Percentiles rank a stretch among this genome's conserved stretches.
Conservation (phyloP, 192 early-diverging fungal genomes). For the Coemansia sp. region DNA sequence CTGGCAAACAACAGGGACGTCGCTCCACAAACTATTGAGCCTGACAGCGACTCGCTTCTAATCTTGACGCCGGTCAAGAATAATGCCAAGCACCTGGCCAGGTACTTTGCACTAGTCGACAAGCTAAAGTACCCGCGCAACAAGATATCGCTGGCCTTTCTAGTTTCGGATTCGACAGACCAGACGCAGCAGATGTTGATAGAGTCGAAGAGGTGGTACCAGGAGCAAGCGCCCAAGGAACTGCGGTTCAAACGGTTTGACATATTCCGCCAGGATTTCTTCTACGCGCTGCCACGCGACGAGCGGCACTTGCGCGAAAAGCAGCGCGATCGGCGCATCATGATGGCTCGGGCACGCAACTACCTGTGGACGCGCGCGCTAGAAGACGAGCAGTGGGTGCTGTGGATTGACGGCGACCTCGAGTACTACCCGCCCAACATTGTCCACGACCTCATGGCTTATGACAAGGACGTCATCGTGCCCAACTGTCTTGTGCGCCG, state of each 20-base stretch:
- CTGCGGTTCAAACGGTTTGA: constrained; percentile 61
- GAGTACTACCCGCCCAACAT: constrained; percentile 65
- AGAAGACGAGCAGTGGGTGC: constrained; percentile 67
- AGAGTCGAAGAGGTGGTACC: constrained; percentile 46
- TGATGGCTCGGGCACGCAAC: constrained; percentile 68
- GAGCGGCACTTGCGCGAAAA: constrained; percentile 63
- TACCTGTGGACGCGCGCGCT: constrained; percentile 62
- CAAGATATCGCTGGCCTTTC: constrained; percentile 68
- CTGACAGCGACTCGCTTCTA: constrained; percentile 50
- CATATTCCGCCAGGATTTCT: constrained; percentile 65
- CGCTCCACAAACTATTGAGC: constrained; percentile 27
- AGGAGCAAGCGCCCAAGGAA: constrained; percentile 44
- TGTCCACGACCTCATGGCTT: constrained; percentile 61
- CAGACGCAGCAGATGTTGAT: constrained; percentile 60
- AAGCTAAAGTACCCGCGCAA: constrained; percentile 63
- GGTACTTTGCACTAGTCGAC: constrained; percentile 64
- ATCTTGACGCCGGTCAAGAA: constrained; percentile 74
- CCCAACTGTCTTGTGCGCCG: constrained; percentile 61
- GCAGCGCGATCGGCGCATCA: constrained; percentile 62
- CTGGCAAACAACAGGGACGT: constrained; percentile 34
- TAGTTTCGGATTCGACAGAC: constrained; percentile 66
- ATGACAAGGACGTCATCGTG: constrained; percentile 70
- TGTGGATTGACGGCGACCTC: constrained; percentile 78
- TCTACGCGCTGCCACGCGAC: constrained; percentile 51
- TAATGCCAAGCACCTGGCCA: constrained; percentile 58